Conservation (phyloP, 2,329 filamentous ascomycete genomes). For the Pseudocercospora pini-densiflorae region DNA sequence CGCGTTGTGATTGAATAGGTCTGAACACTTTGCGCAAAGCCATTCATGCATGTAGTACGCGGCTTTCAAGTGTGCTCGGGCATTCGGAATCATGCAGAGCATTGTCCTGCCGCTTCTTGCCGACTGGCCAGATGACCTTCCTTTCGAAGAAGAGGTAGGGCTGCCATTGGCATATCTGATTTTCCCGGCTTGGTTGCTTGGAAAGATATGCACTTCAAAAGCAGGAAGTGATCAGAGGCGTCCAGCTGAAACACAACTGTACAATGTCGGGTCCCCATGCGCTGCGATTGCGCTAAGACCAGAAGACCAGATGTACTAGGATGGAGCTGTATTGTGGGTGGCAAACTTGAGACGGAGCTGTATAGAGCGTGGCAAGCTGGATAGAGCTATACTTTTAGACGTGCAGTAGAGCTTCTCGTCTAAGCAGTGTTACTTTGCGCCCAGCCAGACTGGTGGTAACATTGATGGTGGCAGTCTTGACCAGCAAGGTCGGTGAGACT, state of each 20-base stretch:
- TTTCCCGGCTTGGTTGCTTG: background rate
- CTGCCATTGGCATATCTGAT: background rate
- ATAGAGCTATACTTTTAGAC: background rate
- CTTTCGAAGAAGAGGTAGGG: background rate
- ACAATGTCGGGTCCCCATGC: background rate
- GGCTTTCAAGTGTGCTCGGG: background rate
- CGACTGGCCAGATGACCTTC: background rate
- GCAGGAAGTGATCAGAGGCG: slow-evolving; percentile 9
- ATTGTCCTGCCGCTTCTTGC: background rate
- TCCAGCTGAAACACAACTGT: slow-evolving; percentile 11
- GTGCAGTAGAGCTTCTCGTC: slow-evolving; percentile 4
- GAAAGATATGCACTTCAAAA: background rate
- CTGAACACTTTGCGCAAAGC: background rate
- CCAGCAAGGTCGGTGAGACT: background rate
- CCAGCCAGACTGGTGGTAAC: background rate
- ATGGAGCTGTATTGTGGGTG: slow-evolving; percentile 9
- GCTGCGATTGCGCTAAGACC: slow-evolving; percentile 3
- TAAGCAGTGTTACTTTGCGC: background rate
- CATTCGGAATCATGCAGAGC: background rate
- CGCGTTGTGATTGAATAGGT: background rate
- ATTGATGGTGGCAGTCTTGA: background rate
- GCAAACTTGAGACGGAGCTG: background rate
- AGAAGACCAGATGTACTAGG: slow-evolving; percentile 8
- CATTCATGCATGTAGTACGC: background rate
- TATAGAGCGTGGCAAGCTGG: slow-evolving; percentile 8